These are phyloP conservation scores for Penicillium janthinellum DNA, from an alignment of 2,329 filamentous ascomycete species.

Conservation along the genomic window DNA sequence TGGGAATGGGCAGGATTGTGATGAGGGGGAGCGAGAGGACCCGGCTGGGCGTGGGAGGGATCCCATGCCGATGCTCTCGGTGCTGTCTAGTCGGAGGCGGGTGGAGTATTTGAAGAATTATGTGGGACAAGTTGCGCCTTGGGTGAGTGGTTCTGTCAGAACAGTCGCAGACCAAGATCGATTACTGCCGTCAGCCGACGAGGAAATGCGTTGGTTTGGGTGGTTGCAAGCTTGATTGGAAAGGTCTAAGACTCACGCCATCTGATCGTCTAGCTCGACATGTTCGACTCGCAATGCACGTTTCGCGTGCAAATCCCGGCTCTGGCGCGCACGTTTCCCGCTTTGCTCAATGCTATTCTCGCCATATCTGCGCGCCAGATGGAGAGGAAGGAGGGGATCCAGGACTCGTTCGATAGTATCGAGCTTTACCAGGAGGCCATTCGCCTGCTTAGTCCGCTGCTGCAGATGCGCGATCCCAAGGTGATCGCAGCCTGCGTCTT, in stretches of 20 bases:
- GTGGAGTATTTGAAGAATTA: constrained; percentile 53
- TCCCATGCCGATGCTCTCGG: constrained; percentile 16
- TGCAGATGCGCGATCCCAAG: constrained; percentile 52
- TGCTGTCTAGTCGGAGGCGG: constrained; percentile 37
- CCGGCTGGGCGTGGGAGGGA: constrained; percentile 1
- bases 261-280: constrained; percentile 52
- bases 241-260: background rate
- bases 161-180: background rate
- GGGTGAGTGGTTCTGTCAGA: constrained; percentile 39
- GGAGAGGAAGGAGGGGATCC: constrained; percentile 52
- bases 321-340: constrained; percentile 50
- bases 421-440: constrained; percentile 58
- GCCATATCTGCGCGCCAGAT: constrained; percentile 58
- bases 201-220: background rate
- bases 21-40: background rate
- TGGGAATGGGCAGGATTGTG: constrained; percentile 19
- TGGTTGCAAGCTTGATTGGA: background rate
- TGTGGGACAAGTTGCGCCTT: constrained; percentile 56
- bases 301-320: constrained; percentile 57
- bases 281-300: constrained; percentile 56
- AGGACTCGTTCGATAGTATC: constrained; percentile 53
- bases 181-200: background rate
- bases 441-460: constrained; percentile 50
- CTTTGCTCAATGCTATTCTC: constrained; percentile 54
- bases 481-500: constrained; percentile 58